phyloP scores from a whole-genome alignment of 805 yeast species.

The Wickerhamiella parazyma region DNA sequence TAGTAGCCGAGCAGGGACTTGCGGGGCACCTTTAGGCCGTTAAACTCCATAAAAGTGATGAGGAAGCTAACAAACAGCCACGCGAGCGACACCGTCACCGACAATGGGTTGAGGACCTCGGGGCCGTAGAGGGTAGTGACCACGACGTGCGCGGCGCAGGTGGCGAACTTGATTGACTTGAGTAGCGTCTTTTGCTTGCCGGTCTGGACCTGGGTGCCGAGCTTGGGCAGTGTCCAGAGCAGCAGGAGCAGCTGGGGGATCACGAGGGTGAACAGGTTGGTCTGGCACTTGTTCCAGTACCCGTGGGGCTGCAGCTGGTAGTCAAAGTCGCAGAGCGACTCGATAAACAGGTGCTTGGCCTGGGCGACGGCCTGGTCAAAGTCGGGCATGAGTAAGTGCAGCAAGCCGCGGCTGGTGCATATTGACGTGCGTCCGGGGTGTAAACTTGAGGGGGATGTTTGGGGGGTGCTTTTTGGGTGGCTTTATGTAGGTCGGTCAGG shows the following conservation, averaged over 20 bases:
- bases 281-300: slow-evolving; percentile 17
- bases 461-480: too few species aligned
- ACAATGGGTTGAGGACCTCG: slow-evolving; percentile 16
- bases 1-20: slow-evolving; percentile 19
- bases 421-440: too few species aligned
- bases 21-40: slow-evolving; percentile 18
- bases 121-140: slow-evolving; percentile 13
- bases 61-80: slow-evolving; percentile 15
- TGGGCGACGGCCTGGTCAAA: not conserved
- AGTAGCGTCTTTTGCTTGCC: slow-evolving; percentile 12
- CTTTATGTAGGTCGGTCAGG: too few species aligned
- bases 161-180: slow-evolving; percentile 15
- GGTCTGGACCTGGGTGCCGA: slow-evolving; percentile 11
- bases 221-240: slow-evolving; percentile 13
- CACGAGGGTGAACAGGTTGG: slow-evolving; percentile 19
- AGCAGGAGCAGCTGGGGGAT: slow-evolving; percentile 15
- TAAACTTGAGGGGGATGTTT: too few species aligned
- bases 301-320: slow-evolving; percentile 16
- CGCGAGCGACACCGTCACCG: slow-evolving; percentile 11
- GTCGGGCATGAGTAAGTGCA: not conserved
- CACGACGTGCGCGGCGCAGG: slow-evolving; percentile 13
- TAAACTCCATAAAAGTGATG: slow-evolving; percentile 18
- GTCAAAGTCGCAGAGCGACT: slow-evolving; percentile 29
- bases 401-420: not conserved
- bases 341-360: slow-evolving; percentile 23